Evolutionary conservation across 108 stramenopile species (phyloP).

Genomic region (Nannochloropsis gaditana): DNA sequence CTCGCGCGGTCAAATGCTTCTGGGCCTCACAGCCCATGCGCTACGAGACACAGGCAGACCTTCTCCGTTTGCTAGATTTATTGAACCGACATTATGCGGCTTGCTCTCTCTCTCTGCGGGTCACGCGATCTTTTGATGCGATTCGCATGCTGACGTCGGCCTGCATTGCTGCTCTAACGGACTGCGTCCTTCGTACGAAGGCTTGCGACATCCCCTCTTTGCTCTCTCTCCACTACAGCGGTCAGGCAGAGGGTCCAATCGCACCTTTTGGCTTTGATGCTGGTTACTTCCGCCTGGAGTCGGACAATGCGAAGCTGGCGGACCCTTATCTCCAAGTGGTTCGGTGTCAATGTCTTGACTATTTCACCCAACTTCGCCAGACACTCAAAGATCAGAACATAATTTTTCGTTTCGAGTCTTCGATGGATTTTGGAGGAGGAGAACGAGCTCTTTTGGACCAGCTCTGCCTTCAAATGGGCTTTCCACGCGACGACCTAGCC

Average conservation of each 20-base stretch:
- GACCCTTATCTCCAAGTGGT: constrained; percentile 70
- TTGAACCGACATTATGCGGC: constrained; percentile 72
- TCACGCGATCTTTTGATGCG: constrained; percentile 91
- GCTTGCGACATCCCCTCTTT: constrained; percentile 87
- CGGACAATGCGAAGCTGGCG: constrained; percentile 81
- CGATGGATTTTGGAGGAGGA: constrained; percentile 46
- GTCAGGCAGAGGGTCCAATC: constrained; percentile 81
- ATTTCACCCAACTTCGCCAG: constrained; percentile 57
- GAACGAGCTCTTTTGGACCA: constrained; percentile 46
- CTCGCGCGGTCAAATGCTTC: constrained; percentile 79
- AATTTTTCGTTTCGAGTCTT: constrained; percentile 51
- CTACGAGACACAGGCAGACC: constrained; percentile 64
- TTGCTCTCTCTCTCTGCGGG: constrained; percentile 82
- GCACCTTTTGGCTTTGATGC: constrained; percentile 89
- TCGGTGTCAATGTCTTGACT: constrained; percentile 87
- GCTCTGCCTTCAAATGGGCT: constrained; percentile 57
- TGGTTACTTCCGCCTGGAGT: constrained; percentile 85
- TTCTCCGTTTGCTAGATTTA: constrained; percentile 59
- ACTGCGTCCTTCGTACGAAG: constrained; percentile 83
- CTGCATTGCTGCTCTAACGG: constrained; percentile 85
- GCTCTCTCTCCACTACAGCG: constrained; percentile 92
- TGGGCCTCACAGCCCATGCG: constrained; percentile 81
- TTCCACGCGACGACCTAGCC: constrained; percentile 33
- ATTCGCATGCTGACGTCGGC: constrained; percentile 89
- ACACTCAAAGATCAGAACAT: constrained; percentile 41